Evolutionary conservation across 495 filamentous ascomycete genomes (phyloP), one percentile per base, ranked within the genome.

Genomic region (Penicillium flavigenum): DNA sequence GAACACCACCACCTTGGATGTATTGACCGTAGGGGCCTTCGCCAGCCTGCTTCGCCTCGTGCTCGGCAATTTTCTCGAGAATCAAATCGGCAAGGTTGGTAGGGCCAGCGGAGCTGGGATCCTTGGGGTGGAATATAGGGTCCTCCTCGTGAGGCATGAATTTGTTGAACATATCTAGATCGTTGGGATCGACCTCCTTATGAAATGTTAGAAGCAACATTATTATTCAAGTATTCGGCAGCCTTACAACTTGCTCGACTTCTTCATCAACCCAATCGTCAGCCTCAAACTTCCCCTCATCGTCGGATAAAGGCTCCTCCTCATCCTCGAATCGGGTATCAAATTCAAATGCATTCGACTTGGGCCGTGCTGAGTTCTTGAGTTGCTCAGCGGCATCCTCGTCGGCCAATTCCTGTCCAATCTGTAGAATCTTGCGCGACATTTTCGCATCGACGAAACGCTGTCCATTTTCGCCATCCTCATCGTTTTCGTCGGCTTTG

Each of bases 11-110:
- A 39, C 77, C 81, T 48, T 81, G 76, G 27, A 78, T 66, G 57
- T 65, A 61, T 5, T 77, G 67, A 50, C 67, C 54, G 48, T 61
- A 61, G 6, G 34, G 47, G 19, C 67, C 54, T 60, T 75, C 51
- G 12, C 75, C 66, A 7, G 80, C 72, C 59, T 85, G 78, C 14
- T 79, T 83, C 1, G 90, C 88, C 77, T 99, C 95, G 65, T 94
- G 89, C 57, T 87, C 87, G 11, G 92, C 92, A 64, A 99, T 99
- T 74, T 95, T 96, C 62, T 91, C 85, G 14, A 99, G 74, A 51
- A 97, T 97, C 50, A 98, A 73, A 63, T 94, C 94, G 31, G 95
- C 90, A 48, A 99, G 79, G 65, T 96, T 93, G 51, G 89, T 91
- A 11, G 85, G 75, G 11, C 76, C 77, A 43, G 78, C 75, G 17